phyloP scores from a whole-genome alignment of 169 alveolate genomes.

The Eimeria acervulina region DNA sequence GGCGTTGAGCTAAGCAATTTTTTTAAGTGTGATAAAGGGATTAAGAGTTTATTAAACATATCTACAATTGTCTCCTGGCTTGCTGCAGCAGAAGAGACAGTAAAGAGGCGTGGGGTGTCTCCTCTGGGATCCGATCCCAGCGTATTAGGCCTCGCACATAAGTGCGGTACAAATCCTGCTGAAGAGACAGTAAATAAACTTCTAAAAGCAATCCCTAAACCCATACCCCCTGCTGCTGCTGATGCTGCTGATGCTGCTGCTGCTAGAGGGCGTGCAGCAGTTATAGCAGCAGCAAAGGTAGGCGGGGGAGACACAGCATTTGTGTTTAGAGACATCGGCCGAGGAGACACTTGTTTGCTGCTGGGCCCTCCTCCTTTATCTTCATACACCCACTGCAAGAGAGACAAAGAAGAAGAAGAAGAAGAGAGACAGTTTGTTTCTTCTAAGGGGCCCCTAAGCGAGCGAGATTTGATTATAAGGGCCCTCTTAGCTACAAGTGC shows the following conservation, averaged over 20 bases:
- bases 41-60: neutral
- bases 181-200: too few relatives aligned
- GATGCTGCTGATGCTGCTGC: neutral
- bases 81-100: conserved; percentile 82
- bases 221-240: neutral
- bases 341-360: neutral
- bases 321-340: neutral
- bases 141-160: too few relatives aligned
- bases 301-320: conserved; percentile 38
- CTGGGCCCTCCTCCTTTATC: neutral
- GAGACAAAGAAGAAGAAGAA: too few relatives aligned
- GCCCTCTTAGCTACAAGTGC: conserved; percentile 8
- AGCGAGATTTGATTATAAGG: neutral
- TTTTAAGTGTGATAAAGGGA: too few relatives aligned
- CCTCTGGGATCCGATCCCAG: too few relatives aligned
- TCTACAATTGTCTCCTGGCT: conserved; percentile 86
- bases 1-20: neutral
- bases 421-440: neutral
- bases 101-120: conserved; percentile 1
- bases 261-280: conserved; percentile 19
- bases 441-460: neutral
- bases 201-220: too few relatives aligned
- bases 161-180: too few relatives aligned
- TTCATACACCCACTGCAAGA: neutral
- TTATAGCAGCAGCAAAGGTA: conserved; percentile 19